Evolutionary conservation across 2,329 filamentous ascomycete genomes (phyloP).

Genomic region (Fusarium cicatricum): DNA sequence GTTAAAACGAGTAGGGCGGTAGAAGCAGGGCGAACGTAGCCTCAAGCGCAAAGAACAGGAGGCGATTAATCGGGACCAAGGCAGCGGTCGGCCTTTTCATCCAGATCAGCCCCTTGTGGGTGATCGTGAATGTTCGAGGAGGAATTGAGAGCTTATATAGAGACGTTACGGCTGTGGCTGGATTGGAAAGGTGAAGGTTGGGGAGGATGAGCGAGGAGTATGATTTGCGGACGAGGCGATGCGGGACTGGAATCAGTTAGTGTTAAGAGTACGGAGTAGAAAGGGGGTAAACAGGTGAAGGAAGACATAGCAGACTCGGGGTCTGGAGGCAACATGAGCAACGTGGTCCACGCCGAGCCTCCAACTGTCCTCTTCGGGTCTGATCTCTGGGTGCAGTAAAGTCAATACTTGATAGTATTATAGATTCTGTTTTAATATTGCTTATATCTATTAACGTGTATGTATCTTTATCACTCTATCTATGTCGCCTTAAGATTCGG

Average conservation of each 20-base stretch:
- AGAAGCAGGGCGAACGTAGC: too few relatives aligned
- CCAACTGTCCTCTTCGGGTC: constrained; percentile 81
- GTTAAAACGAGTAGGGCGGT: too few relatives aligned
- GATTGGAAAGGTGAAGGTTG: constrained; percentile 78
- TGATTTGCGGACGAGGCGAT: constrained; percentile 65
- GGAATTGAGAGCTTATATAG: constrained; percentile 75
- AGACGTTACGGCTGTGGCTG: constrained; percentile 82
- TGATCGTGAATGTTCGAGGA: constrained; percentile 67
- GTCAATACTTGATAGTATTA: too few relatives aligned
- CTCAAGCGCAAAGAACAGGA: too few relatives aligned
- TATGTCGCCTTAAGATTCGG: constrained; percentile 53
- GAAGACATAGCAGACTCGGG: constrained; percentile 61
- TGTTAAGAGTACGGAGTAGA: too few relatives aligned
- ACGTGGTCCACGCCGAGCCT: constrained; percentile 58
- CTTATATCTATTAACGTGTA: too few relatives aligned
- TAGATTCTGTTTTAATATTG: too few relatives aligned
- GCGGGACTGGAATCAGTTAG: constrained; percentile 92
- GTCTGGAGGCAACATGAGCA: constrained; percentile 53
- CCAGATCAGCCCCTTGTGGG: too few relatives aligned
- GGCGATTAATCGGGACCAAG: too few relatives aligned
- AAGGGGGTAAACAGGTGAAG: too few relatives aligned
- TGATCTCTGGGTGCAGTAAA: too few relatives aligned
- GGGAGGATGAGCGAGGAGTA: constrained; percentile 77
- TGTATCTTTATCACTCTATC: neutral
- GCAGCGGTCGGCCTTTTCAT: too few relatives aligned